Conservation (phyloP, 2,329 filamentous ascomycete genomes). For the Beauveria bassiana region DNA sequence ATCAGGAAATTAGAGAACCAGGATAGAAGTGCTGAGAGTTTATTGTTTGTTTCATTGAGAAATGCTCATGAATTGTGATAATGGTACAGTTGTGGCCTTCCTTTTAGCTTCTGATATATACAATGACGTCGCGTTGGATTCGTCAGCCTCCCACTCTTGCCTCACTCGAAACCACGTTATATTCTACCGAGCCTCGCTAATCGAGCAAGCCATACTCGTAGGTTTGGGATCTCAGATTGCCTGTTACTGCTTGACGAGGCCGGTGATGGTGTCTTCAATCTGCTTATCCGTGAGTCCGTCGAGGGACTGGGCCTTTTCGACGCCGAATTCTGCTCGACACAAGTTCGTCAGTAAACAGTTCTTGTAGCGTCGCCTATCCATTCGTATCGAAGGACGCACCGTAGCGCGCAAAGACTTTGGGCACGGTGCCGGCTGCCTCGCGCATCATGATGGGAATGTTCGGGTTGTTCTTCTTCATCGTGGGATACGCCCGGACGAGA, state of each 20-base stretch:
- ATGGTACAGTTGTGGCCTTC: constrained; percentile 11
- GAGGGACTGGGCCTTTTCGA: constrained; percentile 49
- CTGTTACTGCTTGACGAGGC: constrained; percentile 38
- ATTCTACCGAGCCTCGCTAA: not conserved
- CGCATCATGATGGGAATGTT: constrained; percentile 88
- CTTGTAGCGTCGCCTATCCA: not conserved
- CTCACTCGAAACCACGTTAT: not conserved
- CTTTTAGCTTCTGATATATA: constrained; percentile 11
- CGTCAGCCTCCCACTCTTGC: not conserved
- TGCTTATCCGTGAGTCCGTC: constrained; percentile 54
- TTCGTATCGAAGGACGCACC: constrained; percentile 41
- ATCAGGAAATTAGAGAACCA: not conserved
- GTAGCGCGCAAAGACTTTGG: constrained; percentile 87
- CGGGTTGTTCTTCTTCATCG: constrained; percentile 99
- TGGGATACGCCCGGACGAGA: constrained; percentile 83
- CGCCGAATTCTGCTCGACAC: constrained; percentile 39
- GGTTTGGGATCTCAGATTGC: no score
- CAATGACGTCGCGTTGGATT: not conserved
- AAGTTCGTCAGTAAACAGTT: not conserved
- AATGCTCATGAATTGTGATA: constrained; percentile 2
- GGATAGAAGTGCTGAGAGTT: not conserved
- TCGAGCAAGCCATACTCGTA: not conserved
- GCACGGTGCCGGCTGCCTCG: constrained; percentile 77
- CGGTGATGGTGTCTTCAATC: constrained; percentile 51
- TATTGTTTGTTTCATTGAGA: not conserved